Conservation (phyloP, 2,329 filamentous ascomycete genomes). For the Colletotrichum lindemuthianum region DNA sequence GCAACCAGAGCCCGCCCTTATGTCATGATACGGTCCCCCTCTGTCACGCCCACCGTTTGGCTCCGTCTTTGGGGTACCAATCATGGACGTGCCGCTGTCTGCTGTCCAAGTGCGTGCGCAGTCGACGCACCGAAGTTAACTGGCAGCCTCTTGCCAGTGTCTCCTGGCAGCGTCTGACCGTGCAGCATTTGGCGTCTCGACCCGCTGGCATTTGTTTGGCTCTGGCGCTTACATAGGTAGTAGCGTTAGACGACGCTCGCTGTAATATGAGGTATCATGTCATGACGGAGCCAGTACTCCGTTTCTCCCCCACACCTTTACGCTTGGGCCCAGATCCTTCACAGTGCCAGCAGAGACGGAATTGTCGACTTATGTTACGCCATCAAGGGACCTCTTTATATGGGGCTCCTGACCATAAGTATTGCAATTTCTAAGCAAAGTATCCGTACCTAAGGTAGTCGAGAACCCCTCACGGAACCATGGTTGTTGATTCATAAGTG, state of each 20-base stretch:
- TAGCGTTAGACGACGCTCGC: not conserved
- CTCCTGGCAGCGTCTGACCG: conserved; percentile 18
- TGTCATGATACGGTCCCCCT: conserved; percentile 31
- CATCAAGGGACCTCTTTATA: conserved; percentile 19
- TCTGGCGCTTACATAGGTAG: too few species aligned
- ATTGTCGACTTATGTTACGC: conserved; percentile 19
- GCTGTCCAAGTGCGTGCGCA: not conserved
- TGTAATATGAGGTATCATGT: conserved; percentile 9
- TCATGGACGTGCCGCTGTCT: conserved; percentile 21
- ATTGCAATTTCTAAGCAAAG: conserved; percentile 18
- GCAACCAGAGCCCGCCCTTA: conserved; percentile 8
- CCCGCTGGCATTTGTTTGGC: not conserved
- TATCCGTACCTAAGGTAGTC: too few species aligned
- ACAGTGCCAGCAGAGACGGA: conserved; percentile 12
- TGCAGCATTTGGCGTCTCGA: conserved; percentile 21
- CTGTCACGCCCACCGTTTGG: conserved; percentile 32
- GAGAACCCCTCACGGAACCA: conserved; percentile 7
- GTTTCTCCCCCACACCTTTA: conserved; percentile 18
- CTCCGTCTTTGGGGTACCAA: conserved; percentile 20
- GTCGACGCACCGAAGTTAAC: not conserved
- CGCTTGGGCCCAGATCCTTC: conserved; percentile 15
- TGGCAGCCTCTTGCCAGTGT: not conserved
- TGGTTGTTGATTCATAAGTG: too few species aligned
- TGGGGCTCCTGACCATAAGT: not conserved
- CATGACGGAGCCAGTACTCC: conserved; percentile 24